These are phyloP conservation scores for Aspergillus brasiliensis DNA, from an alignment of 2,329 filamentous ascomycete species.

Conservation along the genomic window DNA sequence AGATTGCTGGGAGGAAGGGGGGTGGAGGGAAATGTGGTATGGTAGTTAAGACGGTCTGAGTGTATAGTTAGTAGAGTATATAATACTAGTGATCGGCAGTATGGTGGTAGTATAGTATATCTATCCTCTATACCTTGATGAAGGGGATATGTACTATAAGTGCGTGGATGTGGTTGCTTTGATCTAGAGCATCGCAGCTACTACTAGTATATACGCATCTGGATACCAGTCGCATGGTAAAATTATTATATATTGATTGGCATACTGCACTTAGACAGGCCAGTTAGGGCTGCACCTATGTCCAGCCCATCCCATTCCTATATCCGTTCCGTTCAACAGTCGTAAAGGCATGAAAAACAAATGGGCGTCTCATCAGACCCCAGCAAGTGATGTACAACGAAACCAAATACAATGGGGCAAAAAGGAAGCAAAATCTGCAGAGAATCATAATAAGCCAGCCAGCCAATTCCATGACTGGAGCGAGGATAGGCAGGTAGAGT, in stretches of 20 bases:
- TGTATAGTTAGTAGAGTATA: too few species aligned
- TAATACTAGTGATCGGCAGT: too few species aligned
- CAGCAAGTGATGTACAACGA: background rate
- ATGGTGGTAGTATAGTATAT: too few species aligned
- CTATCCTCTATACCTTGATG: too few species aligned
- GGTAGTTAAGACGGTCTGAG: too few species aligned
- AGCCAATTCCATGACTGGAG: background rate
- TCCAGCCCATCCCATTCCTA: background rate
- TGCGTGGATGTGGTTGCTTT: too few species aligned
- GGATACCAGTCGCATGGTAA: background rate
- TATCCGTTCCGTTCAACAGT: background rate
- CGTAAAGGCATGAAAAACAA: slow-evolving; percentile 5
- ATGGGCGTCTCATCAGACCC: background rate
- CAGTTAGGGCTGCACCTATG: background rate
- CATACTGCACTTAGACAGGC: background rate
- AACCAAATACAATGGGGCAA: background rate
- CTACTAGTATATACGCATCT: too few species aligned
- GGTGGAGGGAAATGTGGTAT: too few species aligned
- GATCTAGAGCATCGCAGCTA: too few species aligned
- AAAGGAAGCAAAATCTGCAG: slow-evolving; percentile 8
- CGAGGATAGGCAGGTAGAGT: too few species aligned
- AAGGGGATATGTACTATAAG: too few species aligned
- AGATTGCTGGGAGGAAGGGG: too few species aligned
- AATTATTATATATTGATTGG: background rate
- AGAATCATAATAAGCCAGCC: slow-evolving; percentile 13